A percentile compares a stretch with the other conserved stretches of the same genome.
Conservation (phyloP, 306 rosid genomes). For the Vigna unguiculata region DNA sequence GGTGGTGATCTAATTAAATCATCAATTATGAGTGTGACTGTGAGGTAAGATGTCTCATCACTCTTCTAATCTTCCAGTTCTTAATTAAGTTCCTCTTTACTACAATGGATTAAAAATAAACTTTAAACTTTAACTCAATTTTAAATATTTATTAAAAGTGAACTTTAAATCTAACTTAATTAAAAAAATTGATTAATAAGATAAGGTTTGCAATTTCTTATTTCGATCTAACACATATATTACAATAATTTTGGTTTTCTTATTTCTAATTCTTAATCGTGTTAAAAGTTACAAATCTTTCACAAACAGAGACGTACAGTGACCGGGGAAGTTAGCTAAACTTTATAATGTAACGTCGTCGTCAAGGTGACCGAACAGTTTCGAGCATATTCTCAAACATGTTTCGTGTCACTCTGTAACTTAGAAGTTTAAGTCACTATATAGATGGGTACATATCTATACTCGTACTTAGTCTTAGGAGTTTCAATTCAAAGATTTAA, state of each 20-base stretch:
- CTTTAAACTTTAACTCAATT: too few relatives aligned
- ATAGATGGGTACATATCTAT: constrained; percentile 3
- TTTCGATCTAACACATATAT: too few relatives aligned
- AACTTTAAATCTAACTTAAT: too few relatives aligned
- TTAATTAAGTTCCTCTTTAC: background rate
- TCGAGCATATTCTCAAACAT: constrained; percentile 36
- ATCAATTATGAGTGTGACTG: constrained; percentile 18
- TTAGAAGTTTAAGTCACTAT: background rate
- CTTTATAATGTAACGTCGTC: constrained; percentile 31
- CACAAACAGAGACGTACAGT: too few relatives aligned
- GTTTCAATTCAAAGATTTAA: too few relatives aligned
- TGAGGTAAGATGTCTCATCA: constrained; percentile 48
- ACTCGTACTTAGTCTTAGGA: background rate
- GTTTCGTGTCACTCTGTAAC: background rate
- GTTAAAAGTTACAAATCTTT: background rate
- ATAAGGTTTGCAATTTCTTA: too few relatives aligned
- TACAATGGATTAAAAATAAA: too few relatives aligned
- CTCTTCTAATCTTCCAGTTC: constrained; percentile 17
- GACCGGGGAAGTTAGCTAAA: background rate
- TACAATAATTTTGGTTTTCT: too few relatives aligned
- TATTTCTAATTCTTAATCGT: background rate
- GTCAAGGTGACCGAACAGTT: constrained; percentile 24
- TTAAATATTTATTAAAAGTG: too few relatives aligned
- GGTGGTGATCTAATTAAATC: constrained; percentile 8
- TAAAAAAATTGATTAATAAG: too few relatives aligned